Evolutionary conservation across 2,329 filamentous ascomycete species (phyloP).

Genomic region (Scopulariopsis brevicaulis): DNA sequence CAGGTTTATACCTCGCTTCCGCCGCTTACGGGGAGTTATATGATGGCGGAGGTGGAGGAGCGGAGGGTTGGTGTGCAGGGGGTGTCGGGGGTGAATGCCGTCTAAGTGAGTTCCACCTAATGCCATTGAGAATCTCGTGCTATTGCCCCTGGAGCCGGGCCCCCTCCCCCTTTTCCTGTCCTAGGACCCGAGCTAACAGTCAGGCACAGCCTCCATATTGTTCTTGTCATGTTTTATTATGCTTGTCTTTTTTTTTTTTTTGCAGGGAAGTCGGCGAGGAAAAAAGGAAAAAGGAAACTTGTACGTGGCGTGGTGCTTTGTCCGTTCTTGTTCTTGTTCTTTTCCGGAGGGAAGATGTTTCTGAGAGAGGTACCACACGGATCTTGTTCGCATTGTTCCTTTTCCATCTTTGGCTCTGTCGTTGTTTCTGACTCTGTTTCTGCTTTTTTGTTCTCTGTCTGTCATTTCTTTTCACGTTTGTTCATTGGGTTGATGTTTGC

Average conservation of each 20-base stretch:
- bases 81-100: not conserved
- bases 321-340: not conserved
- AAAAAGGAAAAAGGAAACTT: not conserved
- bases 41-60: not conserved
- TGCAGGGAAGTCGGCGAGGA: not conserved
- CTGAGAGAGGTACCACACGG: not conserved
- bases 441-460: not conserved
- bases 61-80: not conserved
- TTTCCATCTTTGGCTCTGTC: not conserved
- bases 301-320: not conserved
- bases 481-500: not conserved
- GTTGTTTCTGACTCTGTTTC: not conserved
- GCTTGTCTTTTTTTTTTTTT: not conserved
- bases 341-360: not conserved
- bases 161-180: not conserved
- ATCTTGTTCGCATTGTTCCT: not conserved
- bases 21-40: not conserved
- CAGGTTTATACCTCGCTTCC: constrained; percentile 2
- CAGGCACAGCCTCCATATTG: not conserved
- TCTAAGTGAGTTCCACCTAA: not conserved
- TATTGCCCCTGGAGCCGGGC: not conserved
- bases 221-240: not conserved
- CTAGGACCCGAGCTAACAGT: not conserved
- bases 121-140: too few relatives aligned
- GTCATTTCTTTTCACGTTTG: not conserved